Percentiles rank a stretch among this genome's conserved stretches.
Evolutionary conservation across 306 rosid genomes (phyloP).

Genomic region (Cicer judaicum): DNA sequence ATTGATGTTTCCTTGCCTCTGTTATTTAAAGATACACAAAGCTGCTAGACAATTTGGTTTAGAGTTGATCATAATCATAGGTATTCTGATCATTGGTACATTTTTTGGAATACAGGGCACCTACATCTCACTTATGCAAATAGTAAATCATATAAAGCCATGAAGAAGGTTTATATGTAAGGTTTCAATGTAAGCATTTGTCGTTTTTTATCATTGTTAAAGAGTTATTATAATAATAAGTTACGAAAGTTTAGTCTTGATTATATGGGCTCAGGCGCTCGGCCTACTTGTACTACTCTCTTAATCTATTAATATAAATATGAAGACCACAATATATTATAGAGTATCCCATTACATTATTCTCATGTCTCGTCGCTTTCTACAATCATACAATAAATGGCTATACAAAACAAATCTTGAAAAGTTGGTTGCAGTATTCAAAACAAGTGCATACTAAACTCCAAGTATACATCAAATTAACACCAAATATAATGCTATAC

Average conservation of each 20-base stretch:
- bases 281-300: too few species aligned
- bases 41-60: slow-evolving; percentile 52
- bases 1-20: slow-evolving; percentile 62
- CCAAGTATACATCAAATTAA: background rate
- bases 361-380: too few species aligned
- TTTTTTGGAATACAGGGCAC: slow-evolving; percentile 61
- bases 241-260: too few species aligned
- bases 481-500: background rate
- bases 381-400: background rate
- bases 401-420: background rate
- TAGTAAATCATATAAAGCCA: slow-evolving; percentile 46
- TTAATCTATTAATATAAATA: too few species aligned
- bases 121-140: slow-evolving; percentile 52
- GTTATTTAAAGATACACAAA: slow-evolving; percentile 71
- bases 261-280: too few species aligned
- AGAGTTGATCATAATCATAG: slow-evolving; percentile 50
- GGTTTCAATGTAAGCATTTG: background rate
- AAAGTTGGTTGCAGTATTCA: background rate
- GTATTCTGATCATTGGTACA: slow-evolving; percentile 54
- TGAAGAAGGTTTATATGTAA: slow-evolving; percentile 10
- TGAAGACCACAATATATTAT: too few species aligned
- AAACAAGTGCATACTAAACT: background rate
- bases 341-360: too few species aligned
- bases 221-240: too few species aligned
- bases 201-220: background rate